These are phyloP conservation scores for Fomitiporia mediterranea DNA, from an alignment of 1,284 basidiomycete species.

Conservation along the genomic window DNA sequence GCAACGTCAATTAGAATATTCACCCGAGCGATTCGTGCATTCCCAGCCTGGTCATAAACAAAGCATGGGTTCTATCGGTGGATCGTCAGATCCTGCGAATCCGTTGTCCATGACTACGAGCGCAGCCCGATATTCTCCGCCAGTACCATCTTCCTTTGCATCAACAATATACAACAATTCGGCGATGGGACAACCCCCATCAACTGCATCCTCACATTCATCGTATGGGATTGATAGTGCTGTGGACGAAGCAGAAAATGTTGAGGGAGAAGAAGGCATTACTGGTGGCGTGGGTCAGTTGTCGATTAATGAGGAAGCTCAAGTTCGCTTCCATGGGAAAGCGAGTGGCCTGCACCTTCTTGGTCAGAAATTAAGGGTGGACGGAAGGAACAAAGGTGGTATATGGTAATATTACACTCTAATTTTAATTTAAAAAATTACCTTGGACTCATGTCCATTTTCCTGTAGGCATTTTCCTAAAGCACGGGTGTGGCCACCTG, in stretches of 20 bases:
- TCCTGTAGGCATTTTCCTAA: conserved; percentile 68
- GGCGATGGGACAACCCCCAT: neutral
- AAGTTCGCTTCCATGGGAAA: conserved; percentile 77
- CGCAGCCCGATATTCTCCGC: conserved; percentile 13
- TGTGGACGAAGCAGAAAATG: conserved; percentile 9
- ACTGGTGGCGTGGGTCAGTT: conserved; percentile 76
- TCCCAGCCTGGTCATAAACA: conserved; percentile 6
- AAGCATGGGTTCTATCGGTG: neutral
- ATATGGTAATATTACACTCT: no score
- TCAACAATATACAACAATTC: neutral
- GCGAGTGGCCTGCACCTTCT: conserved; percentile 77
- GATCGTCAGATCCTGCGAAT: conserved; percentile 5
- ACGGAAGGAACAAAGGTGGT: conserved; percentile 69
- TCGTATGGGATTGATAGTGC: conserved; percentile 8
- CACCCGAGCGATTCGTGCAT: neutral
- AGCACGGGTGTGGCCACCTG: conserved; percentile 77
- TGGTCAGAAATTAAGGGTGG: conserved; percentile 52
- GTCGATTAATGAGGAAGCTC: conserved; percentile 77
- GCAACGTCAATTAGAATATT: neutral
- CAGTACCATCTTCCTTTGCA: conserved; percentile 4
- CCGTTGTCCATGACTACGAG: neutral
- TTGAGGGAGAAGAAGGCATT: conserved; percentile 36
- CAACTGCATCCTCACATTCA: conserved; percentile 1
- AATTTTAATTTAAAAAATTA: no score
- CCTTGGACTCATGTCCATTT: no score